These are phyloP conservation scores for Hemisphaericaspora subhashii DNA, from an alignment of 1,139 yeast genomes.

Conservation along the genomic window DNA sequence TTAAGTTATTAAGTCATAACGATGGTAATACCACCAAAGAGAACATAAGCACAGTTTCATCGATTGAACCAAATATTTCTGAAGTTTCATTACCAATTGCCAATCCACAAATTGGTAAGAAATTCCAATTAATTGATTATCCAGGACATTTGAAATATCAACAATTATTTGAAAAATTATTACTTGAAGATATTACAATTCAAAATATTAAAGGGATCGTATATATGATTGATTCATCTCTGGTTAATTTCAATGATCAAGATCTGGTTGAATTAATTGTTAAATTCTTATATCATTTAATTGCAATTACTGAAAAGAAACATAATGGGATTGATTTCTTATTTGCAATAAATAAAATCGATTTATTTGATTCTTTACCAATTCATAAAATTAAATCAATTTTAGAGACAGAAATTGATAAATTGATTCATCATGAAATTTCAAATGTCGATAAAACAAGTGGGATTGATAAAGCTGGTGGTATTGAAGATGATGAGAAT, in stretches of 20 bases:
- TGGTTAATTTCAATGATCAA: conserved; percentile 31
- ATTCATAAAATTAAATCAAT: conserved; percentile 55
- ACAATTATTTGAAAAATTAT: conserved; percentile 43
- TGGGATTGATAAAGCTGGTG: conserved; percentile 38
- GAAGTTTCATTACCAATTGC: conserved; percentile 36
- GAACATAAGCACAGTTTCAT: conserved; percentile 37
- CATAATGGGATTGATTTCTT: conserved; percentile 69
- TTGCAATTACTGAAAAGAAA: conserved; percentile 56
- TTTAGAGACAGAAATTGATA: conserved; percentile 65
- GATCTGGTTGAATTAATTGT: conserved; percentile 45
- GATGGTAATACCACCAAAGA: too few relatives aligned
- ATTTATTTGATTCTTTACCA: conserved; percentile 80
- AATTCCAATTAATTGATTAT: conserved; percentile 63
- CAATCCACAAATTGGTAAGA: conserved; percentile 29
- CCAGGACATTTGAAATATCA: conserved; percentile 85
- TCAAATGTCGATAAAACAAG: conserved; percentile 27
- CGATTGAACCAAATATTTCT: conserved; percentile 41
- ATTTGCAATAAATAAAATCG: conserved; percentile 80
- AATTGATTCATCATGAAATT: conserved; percentile 48
- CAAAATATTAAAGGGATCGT: conserved; percentile 61
- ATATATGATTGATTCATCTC: conserved; percentile 67
- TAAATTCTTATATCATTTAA: conserved; percentile 53
- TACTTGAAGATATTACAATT: conserved; percentile 46
- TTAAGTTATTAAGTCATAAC: conserved; percentile 24
- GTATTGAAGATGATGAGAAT: conserved; percentile 26